A percentile compares a stretch with the other conserved stretches of the same genome.
Conservation (phyloP, 495 filamentous ascomycete species). For the Hapsidospora chrysogenum region DNA sequence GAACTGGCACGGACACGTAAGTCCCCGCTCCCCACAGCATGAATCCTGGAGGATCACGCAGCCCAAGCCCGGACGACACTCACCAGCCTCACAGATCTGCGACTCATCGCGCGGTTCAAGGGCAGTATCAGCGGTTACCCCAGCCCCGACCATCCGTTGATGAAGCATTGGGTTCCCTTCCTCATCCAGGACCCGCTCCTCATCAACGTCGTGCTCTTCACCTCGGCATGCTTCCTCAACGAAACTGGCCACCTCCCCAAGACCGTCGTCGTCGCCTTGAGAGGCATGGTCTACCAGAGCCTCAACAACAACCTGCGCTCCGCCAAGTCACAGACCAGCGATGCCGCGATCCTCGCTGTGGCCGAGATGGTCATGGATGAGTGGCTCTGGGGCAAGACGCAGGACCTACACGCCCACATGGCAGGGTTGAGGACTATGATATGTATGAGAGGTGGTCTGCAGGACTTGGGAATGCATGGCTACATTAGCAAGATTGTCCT, state of each 20-base stretch:
- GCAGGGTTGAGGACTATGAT: slow-evolving; percentile 19
- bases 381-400: slow-evolving; percentile 20
- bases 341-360: slow-evolving; percentile 18
- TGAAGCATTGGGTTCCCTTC: slow-evolving; percentile 18
- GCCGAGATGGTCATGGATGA: slow-evolving; percentile 19
- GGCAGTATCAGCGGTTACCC: slow-evolving; percentile 20
- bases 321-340: slow-evolving; percentile 10
- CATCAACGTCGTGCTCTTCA: slow-evolving; percentile 17
- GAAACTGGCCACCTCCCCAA: slow-evolving; percentile 19
- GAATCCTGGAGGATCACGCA: not conserved
- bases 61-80: not conserved
- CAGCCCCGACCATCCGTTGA: slow-evolving; percentile 16
- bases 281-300: slow-evolving; percentile 15
- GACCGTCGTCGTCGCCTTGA: slow-evolving; percentile 17
- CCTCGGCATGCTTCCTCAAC: slow-evolving; percentile 20
- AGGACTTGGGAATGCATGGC: slow-evolving; percentile 16
- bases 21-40: slow-evolving; percentile 3
- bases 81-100: slow-evolving; percentile 34
- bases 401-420: slow-evolving; percentile 15
- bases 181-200: slow-evolving; percentile 16
- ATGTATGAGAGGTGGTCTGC: slow-evolving; percentile 15
- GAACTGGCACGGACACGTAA: slow-evolving; percentile 17
- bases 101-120: slow-evolving; percentile 36
- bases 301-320: slow-evolving; percentile 19
- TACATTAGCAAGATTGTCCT: slow-evolving; percentile 20